Evolutionary conservation across 129 eudicot genomes (phyloP).

Genomic region (Pittosporum tobira): DNA sequence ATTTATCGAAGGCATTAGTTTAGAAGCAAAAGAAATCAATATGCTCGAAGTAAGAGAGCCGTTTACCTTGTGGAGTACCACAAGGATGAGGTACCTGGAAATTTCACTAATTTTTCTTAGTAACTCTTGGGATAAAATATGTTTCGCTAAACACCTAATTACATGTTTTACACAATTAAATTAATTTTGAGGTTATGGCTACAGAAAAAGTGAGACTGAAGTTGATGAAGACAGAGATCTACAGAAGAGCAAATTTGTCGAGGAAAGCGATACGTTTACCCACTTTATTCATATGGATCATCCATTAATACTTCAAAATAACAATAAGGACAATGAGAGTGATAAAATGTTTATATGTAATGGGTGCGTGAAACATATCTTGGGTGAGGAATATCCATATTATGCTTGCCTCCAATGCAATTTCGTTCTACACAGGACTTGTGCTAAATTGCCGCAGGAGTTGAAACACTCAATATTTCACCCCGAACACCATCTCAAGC

Average conservation of each 20-base stretch:
- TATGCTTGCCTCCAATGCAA: conserved; percentile 1
- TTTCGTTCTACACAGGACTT: not conserved
- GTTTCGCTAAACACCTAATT: too few species aligned
- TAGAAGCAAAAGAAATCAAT: too few species aligned
- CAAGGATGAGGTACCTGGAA: too few species aligned
- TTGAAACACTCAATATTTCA: not conserved
- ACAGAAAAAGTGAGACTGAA: too few species aligned
- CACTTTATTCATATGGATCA: conserved; percentile 7
- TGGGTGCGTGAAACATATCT: conserved; percentile 8
- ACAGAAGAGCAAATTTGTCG: not conserved
- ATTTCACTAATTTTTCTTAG: too few species aligned
- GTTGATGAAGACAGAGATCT: not conserved
- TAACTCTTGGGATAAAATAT: too few species aligned
- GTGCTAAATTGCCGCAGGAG: conserved; percentile 7
- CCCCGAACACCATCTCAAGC: conserved; percentile 6
- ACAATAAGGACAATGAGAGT: not conserved
- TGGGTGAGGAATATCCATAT: not conserved
- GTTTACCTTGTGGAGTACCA: too few species aligned
- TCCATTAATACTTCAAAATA: conserved; percentile 1
- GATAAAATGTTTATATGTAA: conserved; percentile 4
- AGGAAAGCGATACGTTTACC: not conserved
- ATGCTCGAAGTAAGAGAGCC: not conserved
- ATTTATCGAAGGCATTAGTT: too few species aligned
- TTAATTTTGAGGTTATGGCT: too few species aligned
- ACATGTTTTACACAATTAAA: too few species aligned